Percentiles rank a stretch among this genome's conserved stretches.
These are phyloP conservation scores for Phytophthora tentaculata DNA, from an alignment of 352 stramenopile genomes.

Conservation along the genomic window DNA sequence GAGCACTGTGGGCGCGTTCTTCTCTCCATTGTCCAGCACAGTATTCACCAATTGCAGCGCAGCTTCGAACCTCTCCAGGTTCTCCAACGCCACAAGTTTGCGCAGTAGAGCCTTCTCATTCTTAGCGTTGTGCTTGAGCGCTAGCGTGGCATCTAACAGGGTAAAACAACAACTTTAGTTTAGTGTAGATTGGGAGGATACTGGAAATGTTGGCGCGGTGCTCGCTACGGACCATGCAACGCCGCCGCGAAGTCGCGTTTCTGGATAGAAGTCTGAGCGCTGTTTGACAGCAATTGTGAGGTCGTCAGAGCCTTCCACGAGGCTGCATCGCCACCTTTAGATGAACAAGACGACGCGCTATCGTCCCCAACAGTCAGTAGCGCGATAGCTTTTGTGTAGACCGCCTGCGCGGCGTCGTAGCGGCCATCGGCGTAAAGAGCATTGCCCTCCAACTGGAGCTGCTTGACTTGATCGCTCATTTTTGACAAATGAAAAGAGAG, in stretches of 20 bases:
- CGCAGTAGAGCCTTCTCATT: constrained; percentile 78
- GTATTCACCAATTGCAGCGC: constrained; percentile 54
- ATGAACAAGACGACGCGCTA: constrained; percentile 1
- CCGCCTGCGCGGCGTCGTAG: constrained; percentile 59
- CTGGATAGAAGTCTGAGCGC: constrained; percentile 73
- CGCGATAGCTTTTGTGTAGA: constrained; percentile 57
- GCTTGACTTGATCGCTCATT: constrained; percentile 34
- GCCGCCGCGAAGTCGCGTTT: constrained; percentile 74
- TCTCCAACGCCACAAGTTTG: constrained; percentile 69
- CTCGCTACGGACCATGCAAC: constrained; percentile 44
- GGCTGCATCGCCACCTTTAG: not conserved
- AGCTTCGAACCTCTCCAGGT: constrained; percentile 80
- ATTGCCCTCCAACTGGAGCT: constrained; percentile 58
- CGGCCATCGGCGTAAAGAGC: constrained; percentile 54
- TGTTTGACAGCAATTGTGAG: constrained; percentile 67
- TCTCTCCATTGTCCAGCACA: constrained; percentile 45
- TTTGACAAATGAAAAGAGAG: constrained; percentile 21
- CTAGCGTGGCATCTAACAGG: constrained; percentile 53
- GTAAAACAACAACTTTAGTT: constrained; percentile 8
- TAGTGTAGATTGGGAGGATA: not conserved
- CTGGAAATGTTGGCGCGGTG: not conserved
- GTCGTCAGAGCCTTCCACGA: constrained; percentile 31
- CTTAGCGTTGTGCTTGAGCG: constrained; percentile 53
- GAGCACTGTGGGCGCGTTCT: constrained; percentile 43
- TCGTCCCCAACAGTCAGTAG: constrained; percentile 27